Evolutionary conservation across 1,284 basidiomycete species (phyloP), one percentile per base, ranked within the genome.

Genomic region (Sutorius eximius): DNA sequence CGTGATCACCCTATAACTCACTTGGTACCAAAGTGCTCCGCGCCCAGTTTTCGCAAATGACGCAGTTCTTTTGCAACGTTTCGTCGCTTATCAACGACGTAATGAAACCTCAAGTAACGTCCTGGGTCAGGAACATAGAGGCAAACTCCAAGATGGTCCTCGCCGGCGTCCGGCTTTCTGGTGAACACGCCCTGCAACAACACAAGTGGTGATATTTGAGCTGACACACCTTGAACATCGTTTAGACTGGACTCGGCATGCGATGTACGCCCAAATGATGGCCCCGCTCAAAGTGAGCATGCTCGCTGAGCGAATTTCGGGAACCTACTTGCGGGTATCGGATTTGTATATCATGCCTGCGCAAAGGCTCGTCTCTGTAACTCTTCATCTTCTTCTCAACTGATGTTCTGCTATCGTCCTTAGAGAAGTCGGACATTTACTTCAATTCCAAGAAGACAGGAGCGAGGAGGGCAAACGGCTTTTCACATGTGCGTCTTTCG

Each of bases 211-310:
- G 16, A 16, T 29, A 1, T 2, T 43, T 22, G 15, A 30, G 22
- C 45, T 40, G 5, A 54, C 18, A 6, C 15, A n/a, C 1, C 16
- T 16, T 16, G 9, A 11, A 38, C 12, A 16, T 18, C 12, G 20
- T 24, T 18, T 29, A 64, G 61, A 62, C n/a, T 65, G 57, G 60
- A 11, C 57, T 1, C 57, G 52, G 5, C 57, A 62, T 43, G 62
- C 62, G 10, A 62, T 62, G 57, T 62, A 64, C 10, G 43, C 53
- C 1, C 60, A 62, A 38, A 62, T 62, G 62, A 62, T 64, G 57
- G 51, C 53, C 16, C 60, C 60, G 5, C 62, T 64, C 38, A 64
- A 56, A 52, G 62, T 64, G 43, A 62, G 56, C 52, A 62, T 64
- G 53, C 62, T 64, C 13, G 52, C 62, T 1, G 57, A 62, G 27